Conservation (phyloP, 1,139 yeast species). For the Protomyces gravidus region DNA sequence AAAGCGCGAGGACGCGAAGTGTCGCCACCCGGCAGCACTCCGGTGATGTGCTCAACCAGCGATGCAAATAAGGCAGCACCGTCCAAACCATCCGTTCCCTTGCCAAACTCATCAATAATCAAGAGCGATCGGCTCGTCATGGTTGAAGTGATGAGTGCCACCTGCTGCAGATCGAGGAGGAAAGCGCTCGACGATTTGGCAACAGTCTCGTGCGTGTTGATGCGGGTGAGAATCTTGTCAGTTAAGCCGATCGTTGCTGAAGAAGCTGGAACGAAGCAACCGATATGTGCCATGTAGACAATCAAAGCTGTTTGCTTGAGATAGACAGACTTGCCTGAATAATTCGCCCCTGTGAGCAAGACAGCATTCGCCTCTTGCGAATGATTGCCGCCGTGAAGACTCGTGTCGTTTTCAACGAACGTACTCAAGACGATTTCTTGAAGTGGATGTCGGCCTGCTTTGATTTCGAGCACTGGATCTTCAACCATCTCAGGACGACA, state of each 20-base stretch:
- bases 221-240: conserved; percentile 89
- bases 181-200: conserved; percentile 52
- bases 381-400: conserved; percentile 40
- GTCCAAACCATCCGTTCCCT: conserved; percentile 81
- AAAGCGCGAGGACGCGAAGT: conserved; percentile 35
- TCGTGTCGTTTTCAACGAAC: conserved; percentile 45
- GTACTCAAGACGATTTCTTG: conserved; percentile 42
- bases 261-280: conserved; percentile 73
- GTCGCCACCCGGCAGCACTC: conserved; percentile 36
- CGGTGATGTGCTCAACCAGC: conserved; percentile 39
- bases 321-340: conserved; percentile 97
- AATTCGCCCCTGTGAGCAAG: conserved; percentile 93
- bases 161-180: conserved; percentile 97
- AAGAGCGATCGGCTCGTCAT: conserved; percentile 81
- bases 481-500: conserved; percentile 44
- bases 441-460: conserved; percentile 44
- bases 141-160: conserved; percentile 80
- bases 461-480: conserved; percentile 37
- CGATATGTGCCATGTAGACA: conserved; percentile 70
- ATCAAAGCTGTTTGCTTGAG: conserved; percentile 88
- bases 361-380: conserved; percentile 72
- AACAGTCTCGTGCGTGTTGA: conserved; percentile 49
- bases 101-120: conserved; percentile 88
- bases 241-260: conserved; percentile 73
- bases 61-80: conserved; percentile 49